Percentiles rank a stretch among this genome's conserved stretches.
Conservation (phyloP, 768 basidiomycete species). For the Austroboletus festivus region DNA sequence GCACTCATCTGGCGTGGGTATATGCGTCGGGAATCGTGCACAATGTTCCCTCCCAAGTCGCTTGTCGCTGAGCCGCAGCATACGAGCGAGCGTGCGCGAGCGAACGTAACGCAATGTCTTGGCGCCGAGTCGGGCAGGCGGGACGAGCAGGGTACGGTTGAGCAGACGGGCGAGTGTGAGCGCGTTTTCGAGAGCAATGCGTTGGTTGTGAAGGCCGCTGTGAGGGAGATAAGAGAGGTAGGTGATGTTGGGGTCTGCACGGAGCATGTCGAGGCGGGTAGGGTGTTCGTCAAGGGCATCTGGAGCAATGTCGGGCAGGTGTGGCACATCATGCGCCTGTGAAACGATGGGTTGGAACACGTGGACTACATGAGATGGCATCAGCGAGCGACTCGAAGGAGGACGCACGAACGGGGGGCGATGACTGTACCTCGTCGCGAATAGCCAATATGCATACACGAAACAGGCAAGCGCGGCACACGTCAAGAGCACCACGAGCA, state of each 20-base stretch:
- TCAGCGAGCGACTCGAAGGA: constrained; percentile 18
- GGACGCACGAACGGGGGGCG: constrained; percentile 15
- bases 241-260: constrained; percentile 30
- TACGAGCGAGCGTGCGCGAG: constrained; percentile 46
- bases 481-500: constrained; percentile 45
- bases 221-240: constrained; percentile 80
- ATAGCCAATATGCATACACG: constrained; percentile 60
- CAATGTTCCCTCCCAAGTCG: constrained; percentile 50
- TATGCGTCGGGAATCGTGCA: constrained; percentile 30
- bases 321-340: constrained; percentile 1
- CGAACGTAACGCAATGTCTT: constrained; percentile 58
- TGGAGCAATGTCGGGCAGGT: constrained; percentile 17
- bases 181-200: constrained; percentile 84
- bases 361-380: constrained; percentile 12
- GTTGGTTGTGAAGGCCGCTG: constrained; percentile 83
- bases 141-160: constrained; percentile 75
- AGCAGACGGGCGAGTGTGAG: constrained; percentile 65
- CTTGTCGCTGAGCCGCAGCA: constrained; percentile 49
- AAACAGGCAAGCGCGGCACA: constrained; percentile 53
- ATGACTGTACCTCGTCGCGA: constrained; percentile 55
- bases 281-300: constrained; percentile 30
- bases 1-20: constrained; percentile 53
- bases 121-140: constrained; percentile 66
- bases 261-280: constrained; percentile 6
- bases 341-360: constrained; percentile 14